Evolutionary conservation across 345 rosid genomes (phyloP).

Genomic region (Trapa bicornis): DNA sequence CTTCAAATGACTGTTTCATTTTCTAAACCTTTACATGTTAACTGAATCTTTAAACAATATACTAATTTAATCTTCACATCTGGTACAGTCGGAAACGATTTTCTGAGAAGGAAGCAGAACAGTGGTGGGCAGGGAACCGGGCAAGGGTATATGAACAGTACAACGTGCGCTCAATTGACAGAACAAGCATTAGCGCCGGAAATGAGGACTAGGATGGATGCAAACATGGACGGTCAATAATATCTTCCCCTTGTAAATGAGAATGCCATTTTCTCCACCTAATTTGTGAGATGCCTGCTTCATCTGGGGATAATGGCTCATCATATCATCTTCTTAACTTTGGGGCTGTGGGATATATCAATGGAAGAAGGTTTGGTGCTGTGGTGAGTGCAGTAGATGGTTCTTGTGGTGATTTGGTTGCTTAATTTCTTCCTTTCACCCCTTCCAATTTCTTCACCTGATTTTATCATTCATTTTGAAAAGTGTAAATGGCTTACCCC

Average conservation of each 20-base stretch:
- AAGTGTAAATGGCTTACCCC: constrained; percentile 1
- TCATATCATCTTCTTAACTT: not conserved
- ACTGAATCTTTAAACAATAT: not conserved
- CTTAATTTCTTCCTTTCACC: not conserved
- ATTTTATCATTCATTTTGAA: not conserved
- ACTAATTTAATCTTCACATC: not conserved
- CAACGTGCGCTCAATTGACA: constrained; percentile 69
- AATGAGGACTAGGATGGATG: constrained; percentile 54
- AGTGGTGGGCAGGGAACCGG: constrained; percentile 96
- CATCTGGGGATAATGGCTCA: not conserved
- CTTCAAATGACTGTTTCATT: not conserved
- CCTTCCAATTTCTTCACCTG: constrained; percentile 1
- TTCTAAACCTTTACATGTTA: too few relatives aligned
- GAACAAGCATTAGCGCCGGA: constrained; percentile 64
- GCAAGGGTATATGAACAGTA: constrained; percentile 74
- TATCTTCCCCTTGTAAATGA: constrained; percentile 9
- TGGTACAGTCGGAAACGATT: constrained; percentile 78
- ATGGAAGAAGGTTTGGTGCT: not conserved
- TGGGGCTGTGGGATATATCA: not conserved
- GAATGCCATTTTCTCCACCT: constrained; percentile 2
- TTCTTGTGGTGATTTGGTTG: not conserved
- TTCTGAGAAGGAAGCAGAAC: constrained; percentile 90
- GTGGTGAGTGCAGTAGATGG: not conserved
- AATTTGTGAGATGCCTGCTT: not conserved
- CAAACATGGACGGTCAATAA: constrained; percentile 15